These are phyloP conservation scores for Penicillium sp. DNA, from an alignment of 2,329 filamentous ascomycete genomes.

Conservation along the genomic window DNA sequence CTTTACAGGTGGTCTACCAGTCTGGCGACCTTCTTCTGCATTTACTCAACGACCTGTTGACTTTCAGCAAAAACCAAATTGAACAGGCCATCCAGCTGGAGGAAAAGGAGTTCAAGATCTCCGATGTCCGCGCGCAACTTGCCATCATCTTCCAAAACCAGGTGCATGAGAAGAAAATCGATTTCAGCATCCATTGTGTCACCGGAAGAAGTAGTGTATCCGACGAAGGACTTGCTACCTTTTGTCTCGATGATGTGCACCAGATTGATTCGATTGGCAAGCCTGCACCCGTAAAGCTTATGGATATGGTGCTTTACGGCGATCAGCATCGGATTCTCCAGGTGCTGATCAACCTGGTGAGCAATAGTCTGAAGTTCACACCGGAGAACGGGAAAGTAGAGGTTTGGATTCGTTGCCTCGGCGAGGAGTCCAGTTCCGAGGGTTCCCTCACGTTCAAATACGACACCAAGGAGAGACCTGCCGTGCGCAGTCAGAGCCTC, in stretches of 20 bases:
- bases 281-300: conserved; percentile 51
- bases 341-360: conserved; percentile 76
- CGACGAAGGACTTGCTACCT: neutral
- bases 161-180: conserved; percentile 74
- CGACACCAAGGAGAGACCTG: neutral
- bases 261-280: conserved; percentile 15
- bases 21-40: conserved; percentile 82
- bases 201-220: conserved; percentile 33
- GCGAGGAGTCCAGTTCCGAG: neutral
- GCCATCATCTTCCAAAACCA: conserved; percentile 88
- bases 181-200: conserved; percentile 71
- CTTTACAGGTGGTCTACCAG: conserved; percentile 84
- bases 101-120: conserved; percentile 78
- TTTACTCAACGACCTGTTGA: conserved; percentile 82
- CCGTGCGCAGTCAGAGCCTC: neutral
- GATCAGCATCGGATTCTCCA: conserved; percentile 88
- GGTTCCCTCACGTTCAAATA: neutral
- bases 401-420: conserved; percentile 70
- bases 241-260: neutral
- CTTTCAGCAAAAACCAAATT: conserved; percentile 93
- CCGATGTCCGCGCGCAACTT: conserved; percentile 81
- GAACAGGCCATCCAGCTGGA: conserved; percentile 79
- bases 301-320: conserved; percentile 88
- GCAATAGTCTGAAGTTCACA: conserved; percentile 90
- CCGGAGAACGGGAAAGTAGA: conserved; percentile 72